Evolutionary conservation across 2,329 filamentous ascomycete species (phyloP), one percentile per base, ranked within the genome.

Genomic region (Cladosporium velox): DNA sequence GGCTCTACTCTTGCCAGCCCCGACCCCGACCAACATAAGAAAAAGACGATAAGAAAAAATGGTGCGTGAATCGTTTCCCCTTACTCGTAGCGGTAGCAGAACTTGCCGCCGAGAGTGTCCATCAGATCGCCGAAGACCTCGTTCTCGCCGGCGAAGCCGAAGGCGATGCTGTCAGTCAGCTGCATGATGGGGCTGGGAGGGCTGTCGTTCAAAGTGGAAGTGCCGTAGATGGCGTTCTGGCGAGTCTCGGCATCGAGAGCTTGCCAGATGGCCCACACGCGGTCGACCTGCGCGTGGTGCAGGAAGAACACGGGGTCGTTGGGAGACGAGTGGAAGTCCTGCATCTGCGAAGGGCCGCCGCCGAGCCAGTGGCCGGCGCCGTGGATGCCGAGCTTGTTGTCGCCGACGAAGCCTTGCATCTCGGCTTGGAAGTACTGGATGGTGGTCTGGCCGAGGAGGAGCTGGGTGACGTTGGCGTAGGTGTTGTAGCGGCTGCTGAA

Each of bases 201-300:
- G 0, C 65, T 38, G 64, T 83, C 81, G 67, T 80, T 72, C 44
- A 83, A 73, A 0, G 81, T 83, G 7, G 78, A 75, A 3, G 80
- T 82, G 0, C 79, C 81, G 3, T 73, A 77, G 60, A 84, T 73
- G 4, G 72, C 74, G 63, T 73, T 67, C 28, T 72, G 73, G 10
- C 81, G 72, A 7, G 73, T 74, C 59, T 68, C 67, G 11, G 77
- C 68, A 41, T 82, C 76, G 57, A 76, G 67, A 65, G 78, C 79
- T 70, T 84, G 81, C 82, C 82, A 84, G 14, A 79, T 79, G 76
- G 77, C 80, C 71, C 77, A 84, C 2, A 78, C 68, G 0, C 80
- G 75, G 66, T 84, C 82, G 30, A 84, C 77, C 75, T 78, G 78
- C 4, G 75, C 74, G 65, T 83, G 82, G 67, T 83, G 82, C 41